phyloP scores from a whole-genome alignment of 768 basidiomycete species.

The Lanmaoa pseudosensibilis region DNA sequence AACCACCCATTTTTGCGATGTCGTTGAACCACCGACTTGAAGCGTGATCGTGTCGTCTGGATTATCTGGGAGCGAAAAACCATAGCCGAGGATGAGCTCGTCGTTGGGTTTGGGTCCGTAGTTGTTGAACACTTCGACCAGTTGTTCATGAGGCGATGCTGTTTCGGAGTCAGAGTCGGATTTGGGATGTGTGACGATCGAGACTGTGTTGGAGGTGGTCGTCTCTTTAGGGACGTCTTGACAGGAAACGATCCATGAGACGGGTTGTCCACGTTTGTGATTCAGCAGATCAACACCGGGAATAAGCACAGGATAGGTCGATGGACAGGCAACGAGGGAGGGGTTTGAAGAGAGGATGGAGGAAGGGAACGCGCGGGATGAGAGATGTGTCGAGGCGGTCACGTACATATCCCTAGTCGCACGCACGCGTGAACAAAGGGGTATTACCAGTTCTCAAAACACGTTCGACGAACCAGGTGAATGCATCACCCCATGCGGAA shows the following conservation, averaged over 20 bases:
- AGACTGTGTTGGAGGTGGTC: conserved; percentile 42
- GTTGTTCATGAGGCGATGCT: conserved; percentile 33
- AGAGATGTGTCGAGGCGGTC: conserved; percentile 71
- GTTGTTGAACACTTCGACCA: conserved; percentile 70
- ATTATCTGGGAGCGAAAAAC: conserved; percentile 78
- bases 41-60: conserved; percentile 86
- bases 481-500: conserved; percentile 44
- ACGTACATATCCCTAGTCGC: conserved; percentile 68
- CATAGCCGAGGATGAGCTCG: conserved; percentile 89
- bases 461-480: conserved; percentile 65
- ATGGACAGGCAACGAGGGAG: conserved; percentile 47
- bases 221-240: conserved; percentile 19
- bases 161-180: conserved; percentile 7
- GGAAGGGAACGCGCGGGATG: conserved; percentile 90
- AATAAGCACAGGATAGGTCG: conserved; percentile 74
- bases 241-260: conserved; percentile 74
- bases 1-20: conserved; percentile 55
- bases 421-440: conserved; percentile 25
- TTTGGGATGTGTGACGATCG: conserved; percentile 58
- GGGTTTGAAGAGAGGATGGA: conserved; percentile 63
- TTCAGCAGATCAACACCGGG: conserved; percentile 89
- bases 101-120: conserved; percentile 91
- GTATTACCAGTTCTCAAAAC: background rate
- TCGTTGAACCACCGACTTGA: conserved; percentile 57
- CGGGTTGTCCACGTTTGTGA: conserved; percentile 75